Base-by-base conservation (phyloP, 768 basidiomycete species). In the Termitomyces sp. region DNA sequence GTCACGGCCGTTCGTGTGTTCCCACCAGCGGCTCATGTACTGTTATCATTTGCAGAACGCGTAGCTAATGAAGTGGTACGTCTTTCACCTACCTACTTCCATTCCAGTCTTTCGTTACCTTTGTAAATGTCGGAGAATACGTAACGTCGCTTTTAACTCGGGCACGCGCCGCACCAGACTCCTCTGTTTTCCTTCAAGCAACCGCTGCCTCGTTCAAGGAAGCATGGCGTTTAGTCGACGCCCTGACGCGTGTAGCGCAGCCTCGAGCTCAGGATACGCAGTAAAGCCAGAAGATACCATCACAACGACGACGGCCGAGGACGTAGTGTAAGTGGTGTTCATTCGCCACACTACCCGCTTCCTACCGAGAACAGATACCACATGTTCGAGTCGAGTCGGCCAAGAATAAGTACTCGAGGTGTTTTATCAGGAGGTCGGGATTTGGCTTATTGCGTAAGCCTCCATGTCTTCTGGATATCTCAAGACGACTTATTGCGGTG, bases 401-500 rank as follows among this genome's bases (percentile, higher is more conserved):
- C 47, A 93, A 93, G 63, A 78, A 77, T 4, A 98, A 61, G 94
- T 98, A 3, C 73, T 99, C 32, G 97, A 98, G 65, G 96, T 99
- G 3, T 98, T 99, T 70, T 93, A 98, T 68, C 91, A 95, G 70
- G 97, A 99, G 70, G 90, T 99, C 43, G 96, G 96, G 5, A 86
- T 97, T 54, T 85, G 97, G 35, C 68, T 94, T 10, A 85, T 92
- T 60, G 83, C 78, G 93, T 94, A 10, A 29, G 53, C 61, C n/a
- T n/a, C n/a, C n/a, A n/a, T n/a, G n/a, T n/a, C n/a, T n/a, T n/a
- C n/a, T n/a, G n/a, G n/a, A n/a, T n/a, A n/a, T n/a, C n/a, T n/a
- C n/a, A n/a, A n/a, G n/a, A n/a, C n/a, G n/a, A n/a, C n/a, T n/a
- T n/a, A n/a, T n/a, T n/a, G n/a, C n/a, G n/a, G n/a, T n/a, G n/a